Evolutionary conservation across 768 basidiomycete genomes (phyloP).

Genomic region (Filobasidium wieringae): DNA sequence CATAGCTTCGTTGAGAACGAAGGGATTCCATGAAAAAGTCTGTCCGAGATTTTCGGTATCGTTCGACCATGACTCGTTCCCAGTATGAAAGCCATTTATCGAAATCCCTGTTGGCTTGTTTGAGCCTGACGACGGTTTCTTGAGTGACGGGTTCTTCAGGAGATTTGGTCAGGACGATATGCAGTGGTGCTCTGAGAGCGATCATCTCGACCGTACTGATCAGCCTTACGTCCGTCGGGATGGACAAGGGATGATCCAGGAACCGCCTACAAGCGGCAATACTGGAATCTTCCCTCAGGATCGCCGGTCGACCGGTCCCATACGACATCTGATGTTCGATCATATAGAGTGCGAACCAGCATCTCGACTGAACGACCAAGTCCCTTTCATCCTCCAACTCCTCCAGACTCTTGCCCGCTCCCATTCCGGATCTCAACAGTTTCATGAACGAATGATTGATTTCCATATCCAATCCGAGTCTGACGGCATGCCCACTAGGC

Average conservation of each 20-base stretch:
- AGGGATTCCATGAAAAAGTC: conserved; percentile 73
- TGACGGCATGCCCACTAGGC: conserved; percentile 83
- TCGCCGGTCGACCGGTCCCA: conserved; percentile 84
- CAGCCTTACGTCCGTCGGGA: conserved; percentile 87
- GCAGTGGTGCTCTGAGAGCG: conserved; percentile 72
- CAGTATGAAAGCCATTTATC: conserved; percentile 54
- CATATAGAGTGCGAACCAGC: conserved; percentile 86
- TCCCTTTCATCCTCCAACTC: conserved; percentile 56
- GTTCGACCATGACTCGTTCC: conserved; percentile 43
- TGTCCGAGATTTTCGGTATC: conserved; percentile 43
- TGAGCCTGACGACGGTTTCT: conserved; percentile 58
- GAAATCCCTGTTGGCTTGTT: conserved; percentile 65
- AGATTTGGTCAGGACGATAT: conserved; percentile 63
- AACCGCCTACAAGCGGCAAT: conserved; percentile 69
- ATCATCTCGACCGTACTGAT: conserved; percentile 90
- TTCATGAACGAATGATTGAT: conserved; percentile 87
- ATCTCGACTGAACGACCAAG: conserved; percentile 67
- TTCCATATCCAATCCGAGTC: conserved; percentile 89
- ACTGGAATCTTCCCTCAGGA: conserved; percentile 83
- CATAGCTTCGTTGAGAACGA: conserved; percentile 16
- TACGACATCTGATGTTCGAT: conserved; percentile 96
- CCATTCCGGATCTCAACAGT: conserved; percentile 60
- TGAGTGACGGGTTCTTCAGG: conserved; percentile 63
- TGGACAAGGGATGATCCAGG: conserved; percentile 72
- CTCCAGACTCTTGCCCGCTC: conserved; percentile 49